Base-by-base conservation (phyloP, 192 early-diverging fungal species). In the Neocallimastix lanati region DNA sequence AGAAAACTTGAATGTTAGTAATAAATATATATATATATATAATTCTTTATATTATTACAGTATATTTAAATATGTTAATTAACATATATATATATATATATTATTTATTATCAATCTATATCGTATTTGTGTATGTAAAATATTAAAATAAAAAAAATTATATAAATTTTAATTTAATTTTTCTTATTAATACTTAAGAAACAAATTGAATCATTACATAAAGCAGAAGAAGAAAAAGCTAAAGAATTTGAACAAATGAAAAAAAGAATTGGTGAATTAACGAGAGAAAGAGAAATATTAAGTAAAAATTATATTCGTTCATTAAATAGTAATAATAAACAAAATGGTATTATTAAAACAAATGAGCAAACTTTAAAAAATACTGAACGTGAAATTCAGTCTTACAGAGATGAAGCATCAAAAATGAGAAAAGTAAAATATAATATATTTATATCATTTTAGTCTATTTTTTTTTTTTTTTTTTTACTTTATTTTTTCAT, bases 381-480 rank as follows among this genome's bases (percentile, higher is more conserved):
- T 77, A 81, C 89, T 13, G 89, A 91, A 81, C 87, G 88, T 80
- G 89, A 91, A 80, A 91, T 91, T n/a, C 81, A 80, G 76, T 82
- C 81, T 9, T 91, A 88, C 81, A 91, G 87, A 79, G 89, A 89
- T 58, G 89, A 91, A 80, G 89, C 89, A 0, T 78, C 86, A 12
- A 91, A 91, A 80, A 90, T 88, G 87, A 80, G 89, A 83, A 91
- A 91, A 84, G 86, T 85, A 67, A 67, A 9, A n/a, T n/a, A n/a
- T n/a, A n/a, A n/a, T n/a, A n/a, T n/a, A n/a, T n/a, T n/a, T n/a
- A n/a, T n/a, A n/a, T n/a, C n/a, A n/a, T n/a, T n/a, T n/a, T n/a
- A n/a, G n/a, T n/a, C n/a, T n/a, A n/a, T n/a, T n/a, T n/a, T n/a
- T n/a, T n/a, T n/a, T n/a, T n/a, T n/a, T n/a, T n/a, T n/a, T n/a